Percentiles rank a stretch among this genome's conserved stretches.
phyloP scores from a whole-genome alignment of 805 yeast genomes.

The Kodamaea jinghongensis region DNA sequence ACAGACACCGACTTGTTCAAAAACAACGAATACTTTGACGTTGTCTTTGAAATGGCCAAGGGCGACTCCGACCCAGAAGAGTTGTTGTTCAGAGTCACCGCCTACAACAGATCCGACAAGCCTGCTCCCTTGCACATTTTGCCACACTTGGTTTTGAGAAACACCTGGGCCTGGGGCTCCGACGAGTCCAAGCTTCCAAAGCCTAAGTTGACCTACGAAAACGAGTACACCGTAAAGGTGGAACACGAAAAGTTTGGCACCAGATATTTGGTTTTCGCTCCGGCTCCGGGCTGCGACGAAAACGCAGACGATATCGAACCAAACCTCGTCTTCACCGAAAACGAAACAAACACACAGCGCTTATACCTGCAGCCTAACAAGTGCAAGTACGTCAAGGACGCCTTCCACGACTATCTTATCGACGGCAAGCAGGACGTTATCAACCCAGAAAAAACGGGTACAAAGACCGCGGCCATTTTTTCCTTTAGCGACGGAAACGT shows the following conservation, averaged over 20 bases:
- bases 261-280: constrained; percentile 65
- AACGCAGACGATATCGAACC: constrained; percentile 70
- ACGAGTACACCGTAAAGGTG: constrained; percentile 51
- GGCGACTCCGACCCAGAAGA: constrained; percentile 79
- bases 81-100: constrained; percentile 78
- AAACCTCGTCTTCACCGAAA: constrained; percentile 76
- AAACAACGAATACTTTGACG: constrained; percentile 78
- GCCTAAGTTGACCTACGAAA: constrained; percentile 46
- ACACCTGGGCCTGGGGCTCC: constrained; percentile 91
- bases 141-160: constrained; percentile 82
- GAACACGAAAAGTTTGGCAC: constrained; percentile 69
- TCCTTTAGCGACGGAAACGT: constrained; percentile 73
- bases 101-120: constrained; percentile 76
- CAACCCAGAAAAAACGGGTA: constrained; percentile 71
- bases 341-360: constrained; percentile 73
- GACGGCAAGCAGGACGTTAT: constrained; percentile 56
- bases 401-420: constrained; percentile 81
- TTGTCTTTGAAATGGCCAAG: constrained; percentile 87
- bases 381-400: constrained; percentile 72
- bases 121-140: constrained; percentile 86
- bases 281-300: constrained; percentile 68
- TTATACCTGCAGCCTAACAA: constrained; percentile 65
- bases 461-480: constrained; percentile 84
- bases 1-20: constrained; percentile 77
- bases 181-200: constrained; percentile 45